These are phyloP conservation scores for Ramaria sp. DNA, from an alignment of 768 basidiomycete species.

Conservation along the genomic window DNA sequence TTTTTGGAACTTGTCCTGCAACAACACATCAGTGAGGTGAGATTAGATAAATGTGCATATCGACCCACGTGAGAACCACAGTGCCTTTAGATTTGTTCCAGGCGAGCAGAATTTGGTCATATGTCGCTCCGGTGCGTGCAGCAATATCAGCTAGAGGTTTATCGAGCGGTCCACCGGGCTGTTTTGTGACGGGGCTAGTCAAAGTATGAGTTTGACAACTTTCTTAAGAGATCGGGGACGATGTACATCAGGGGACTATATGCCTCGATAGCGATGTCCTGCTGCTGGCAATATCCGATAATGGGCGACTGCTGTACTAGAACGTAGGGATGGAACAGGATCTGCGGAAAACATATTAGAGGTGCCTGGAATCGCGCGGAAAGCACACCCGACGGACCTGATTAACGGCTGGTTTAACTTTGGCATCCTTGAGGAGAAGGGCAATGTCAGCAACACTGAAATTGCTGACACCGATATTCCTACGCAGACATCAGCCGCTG, in stretches of 20 bases:
- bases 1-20: slow-evolving; percentile 56
- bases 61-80: slow-evolving; percentile 46
- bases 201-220: neutral
- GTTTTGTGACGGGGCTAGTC: slow-evolving; percentile 45
- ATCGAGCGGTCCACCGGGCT: slow-evolving; percentile 56
- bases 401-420: slow-evolving; percentile 56
- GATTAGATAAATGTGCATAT: neutral
- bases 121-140: slow-evolving; percentile 34
- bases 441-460: slow-evolving; percentile 46
- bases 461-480: slow-evolving; percentile 69
- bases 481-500: slow-evolving; percentile 15
- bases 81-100: slow-evolving; percentile 65
- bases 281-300: slow-evolving; percentile 43
- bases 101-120: slow-evolving; percentile 61
- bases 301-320: slow-evolving; percentile 40
- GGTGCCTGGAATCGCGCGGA: neutral
- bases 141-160: slow-evolving; percentile 46
- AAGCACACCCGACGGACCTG: slow-evolving; percentile 32
- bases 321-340: slow-evolving; percentile 64
- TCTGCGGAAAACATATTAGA: slow-evolving; percentile 25
- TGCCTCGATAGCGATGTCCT: slow-evolving; percentile 60
- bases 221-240: neutral
- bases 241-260: slow-evolving; percentile 58
- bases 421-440: slow-evolving; percentile 44
- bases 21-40: neutral